Evolutionary conservation across 1,139 yeast genomes (phyloP).

Genomic region (Suhomyces bribrorum): DNA sequence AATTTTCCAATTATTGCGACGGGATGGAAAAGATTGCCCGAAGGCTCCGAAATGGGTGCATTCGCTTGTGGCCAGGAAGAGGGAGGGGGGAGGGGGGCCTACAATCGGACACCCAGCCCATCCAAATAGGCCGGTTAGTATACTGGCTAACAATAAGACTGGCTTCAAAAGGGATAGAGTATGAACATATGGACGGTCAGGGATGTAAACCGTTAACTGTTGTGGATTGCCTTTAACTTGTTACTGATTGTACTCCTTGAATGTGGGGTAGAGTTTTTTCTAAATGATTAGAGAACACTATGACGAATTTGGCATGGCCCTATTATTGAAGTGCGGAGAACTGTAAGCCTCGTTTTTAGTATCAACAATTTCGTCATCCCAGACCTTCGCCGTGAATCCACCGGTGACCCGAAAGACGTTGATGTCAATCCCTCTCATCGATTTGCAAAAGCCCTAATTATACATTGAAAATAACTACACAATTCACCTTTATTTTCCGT

Average conservation of each 20-base stretch:
- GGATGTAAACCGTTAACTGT: neutral
- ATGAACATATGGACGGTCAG: neutral
- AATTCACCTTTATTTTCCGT: too few relatives aligned
- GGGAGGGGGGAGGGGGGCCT: neutral
- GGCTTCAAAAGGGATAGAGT: neutral
- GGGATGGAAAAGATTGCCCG: too few relatives aligned
- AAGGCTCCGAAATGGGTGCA: too few relatives aligned
- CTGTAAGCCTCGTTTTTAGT: conserved; percentile 2
- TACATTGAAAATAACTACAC: too few relatives aligned
- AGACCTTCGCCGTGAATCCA: neutral
- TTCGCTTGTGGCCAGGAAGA: too few relatives aligned
- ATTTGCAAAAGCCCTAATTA: too few relatives aligned
- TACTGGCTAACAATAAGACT: neutral
- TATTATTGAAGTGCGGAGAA: conserved; percentile 2
- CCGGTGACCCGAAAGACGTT: conserved; percentile 2
- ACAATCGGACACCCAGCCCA: neutral
- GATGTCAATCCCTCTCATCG: too few relatives aligned
- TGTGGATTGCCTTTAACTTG: neutral
- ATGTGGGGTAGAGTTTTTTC: neutral
- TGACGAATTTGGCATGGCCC: too few relatives aligned
- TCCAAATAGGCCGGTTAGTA: neutral
- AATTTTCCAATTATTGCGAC: too few relatives aligned
- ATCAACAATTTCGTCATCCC: neutral
- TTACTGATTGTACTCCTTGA: neutral
- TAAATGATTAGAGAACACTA: too few relatives aligned